A percentile compares a stretch with the other conserved stretches of the same genome.
These are phyloP conservation scores for Leucosporidium scottii DNA, from an alignment of 768 basidiomycete genomes.

Conservation along the genomic window DNA sequence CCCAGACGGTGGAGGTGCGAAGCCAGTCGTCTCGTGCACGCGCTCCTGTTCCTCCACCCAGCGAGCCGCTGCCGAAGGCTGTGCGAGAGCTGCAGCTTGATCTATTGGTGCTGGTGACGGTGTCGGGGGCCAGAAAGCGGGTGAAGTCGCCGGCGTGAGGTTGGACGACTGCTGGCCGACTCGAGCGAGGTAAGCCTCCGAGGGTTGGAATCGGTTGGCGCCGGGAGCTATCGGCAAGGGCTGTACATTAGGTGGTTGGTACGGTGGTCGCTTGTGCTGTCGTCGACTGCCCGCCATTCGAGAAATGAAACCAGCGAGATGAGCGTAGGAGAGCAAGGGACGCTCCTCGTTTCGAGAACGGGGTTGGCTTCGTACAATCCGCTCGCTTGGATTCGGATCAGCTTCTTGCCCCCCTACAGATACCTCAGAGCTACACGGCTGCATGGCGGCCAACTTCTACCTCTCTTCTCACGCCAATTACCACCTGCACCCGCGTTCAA, in stretches of 20 bases:
- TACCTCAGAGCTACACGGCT: no score
- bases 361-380: no score
- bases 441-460: conserved; percentile 88
- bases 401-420: no score
- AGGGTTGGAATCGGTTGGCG: neutral
- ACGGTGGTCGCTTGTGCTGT: no score
- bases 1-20: neutral
- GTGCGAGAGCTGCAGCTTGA: neutral
- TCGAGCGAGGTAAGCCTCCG: neutral
- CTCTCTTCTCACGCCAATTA: conserved; percentile 84
- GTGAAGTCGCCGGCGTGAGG: neutral
- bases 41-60: neutral
- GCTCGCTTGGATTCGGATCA: no score
- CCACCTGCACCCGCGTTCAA: conserved; percentile 80
- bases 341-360: no score
- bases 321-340: no score
- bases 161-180: neutral
- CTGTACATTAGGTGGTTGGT: no score
- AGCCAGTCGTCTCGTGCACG: neutral
- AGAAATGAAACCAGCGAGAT: no score
- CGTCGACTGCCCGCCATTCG: no score
- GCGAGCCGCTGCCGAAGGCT: neutral
- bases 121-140: neutral
- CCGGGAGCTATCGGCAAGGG: no score
- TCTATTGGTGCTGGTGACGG: neutral